phyloP scores from a whole-genome alignment of 352 stramenopile genomes.

The Pythium volutum region DNA sequence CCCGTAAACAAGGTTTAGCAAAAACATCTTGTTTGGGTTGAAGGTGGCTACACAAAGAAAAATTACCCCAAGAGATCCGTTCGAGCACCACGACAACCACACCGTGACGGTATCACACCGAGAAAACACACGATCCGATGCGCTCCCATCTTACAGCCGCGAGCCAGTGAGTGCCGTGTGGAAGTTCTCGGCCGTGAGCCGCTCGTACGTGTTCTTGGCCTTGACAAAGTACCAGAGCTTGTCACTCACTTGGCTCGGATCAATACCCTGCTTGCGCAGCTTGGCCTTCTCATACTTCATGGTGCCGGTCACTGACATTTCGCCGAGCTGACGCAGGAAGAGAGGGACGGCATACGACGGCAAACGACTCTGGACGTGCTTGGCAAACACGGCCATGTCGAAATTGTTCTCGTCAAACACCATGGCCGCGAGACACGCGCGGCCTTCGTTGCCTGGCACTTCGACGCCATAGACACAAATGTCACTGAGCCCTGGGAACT shows the following conservation, averaged over 20 bases:
- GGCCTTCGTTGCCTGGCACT: constrained; percentile 74
- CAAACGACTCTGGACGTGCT: constrained; percentile 43
- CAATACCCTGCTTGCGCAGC: constrained; percentile 75
- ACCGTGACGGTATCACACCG: background rate
- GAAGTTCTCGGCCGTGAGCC: constrained; percentile 54
- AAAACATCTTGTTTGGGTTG: too few relatives aligned
- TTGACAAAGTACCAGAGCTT: constrained; percentile 62
- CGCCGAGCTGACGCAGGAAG: constrained; percentile 74
- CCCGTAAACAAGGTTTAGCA: too few relatives aligned
- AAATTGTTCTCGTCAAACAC: constrained; percentile 63
- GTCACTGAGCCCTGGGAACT: constrained; percentile 76
- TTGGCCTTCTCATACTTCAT: constrained; percentile 92
- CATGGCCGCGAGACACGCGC: constrained; percentile 83
- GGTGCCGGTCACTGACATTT: constrained; percentile 82
- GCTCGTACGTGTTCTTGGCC: constrained; percentile 44
- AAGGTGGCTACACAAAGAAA: too few relatives aligned
- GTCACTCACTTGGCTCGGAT: constrained; percentile 55
- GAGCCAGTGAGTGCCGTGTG: constrained; percentile 52
- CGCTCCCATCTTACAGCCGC: constrained; percentile 32
- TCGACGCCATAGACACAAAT: constrained; percentile 74
- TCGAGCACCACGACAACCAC: too few relatives aligned
- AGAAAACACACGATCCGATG: background rate
- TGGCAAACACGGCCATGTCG: constrained; percentile 49
- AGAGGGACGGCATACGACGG: constrained; percentile 77
- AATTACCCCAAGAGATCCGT: too few relatives aligned